Conservation (phyloP, 495 filamentous ascomycete genomes). For the Trichoderma gamsii region DNA sequence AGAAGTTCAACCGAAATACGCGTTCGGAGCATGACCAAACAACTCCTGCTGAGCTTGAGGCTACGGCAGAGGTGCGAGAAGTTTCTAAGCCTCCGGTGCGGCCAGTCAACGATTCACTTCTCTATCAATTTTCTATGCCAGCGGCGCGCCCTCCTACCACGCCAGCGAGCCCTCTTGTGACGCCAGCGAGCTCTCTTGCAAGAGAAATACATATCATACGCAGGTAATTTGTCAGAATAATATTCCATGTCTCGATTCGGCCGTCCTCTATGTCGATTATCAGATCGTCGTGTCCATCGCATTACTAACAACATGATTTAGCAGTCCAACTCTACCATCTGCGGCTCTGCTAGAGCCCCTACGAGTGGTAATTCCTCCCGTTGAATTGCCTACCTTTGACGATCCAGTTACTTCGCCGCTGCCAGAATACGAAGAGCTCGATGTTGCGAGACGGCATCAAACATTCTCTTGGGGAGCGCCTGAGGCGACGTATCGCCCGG, state of each 20-base stretch:
- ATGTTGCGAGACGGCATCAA: not conserved
- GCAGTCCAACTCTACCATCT: not conserved
- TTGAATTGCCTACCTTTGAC: conserved; percentile 15
- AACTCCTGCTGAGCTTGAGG: conserved; percentile 2
- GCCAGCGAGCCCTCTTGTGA: too few relatives aligned
- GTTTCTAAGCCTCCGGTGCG: not conserved
- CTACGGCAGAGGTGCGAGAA: conserved; percentile 6
- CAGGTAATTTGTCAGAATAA: not conserved
- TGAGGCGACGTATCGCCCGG: not conserved
- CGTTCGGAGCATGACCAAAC: not conserved
- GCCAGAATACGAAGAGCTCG: conserved; percentile 15
- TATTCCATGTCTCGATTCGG: not conserved
- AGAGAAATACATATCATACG: not conserved
- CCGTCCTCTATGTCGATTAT: not conserved
- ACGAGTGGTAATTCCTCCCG: not conserved
- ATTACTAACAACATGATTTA: not conserved
- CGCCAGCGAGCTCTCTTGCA: not conserved
- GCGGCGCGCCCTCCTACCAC: too few relatives aligned
- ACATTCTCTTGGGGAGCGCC: conserved; percentile 2
- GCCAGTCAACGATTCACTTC: too few relatives aligned
- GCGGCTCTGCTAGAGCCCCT: not conserved
- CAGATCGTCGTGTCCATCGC: not conserved
- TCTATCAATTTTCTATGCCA: too few relatives aligned
- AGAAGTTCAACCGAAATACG: too few relatives aligned
- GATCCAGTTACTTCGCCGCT: conserved; percentile 19